Evolutionary conservation across 768 basidiomycete genomes (phyloP).

Genomic region (Coprinopsis marcescibilis): DNA sequence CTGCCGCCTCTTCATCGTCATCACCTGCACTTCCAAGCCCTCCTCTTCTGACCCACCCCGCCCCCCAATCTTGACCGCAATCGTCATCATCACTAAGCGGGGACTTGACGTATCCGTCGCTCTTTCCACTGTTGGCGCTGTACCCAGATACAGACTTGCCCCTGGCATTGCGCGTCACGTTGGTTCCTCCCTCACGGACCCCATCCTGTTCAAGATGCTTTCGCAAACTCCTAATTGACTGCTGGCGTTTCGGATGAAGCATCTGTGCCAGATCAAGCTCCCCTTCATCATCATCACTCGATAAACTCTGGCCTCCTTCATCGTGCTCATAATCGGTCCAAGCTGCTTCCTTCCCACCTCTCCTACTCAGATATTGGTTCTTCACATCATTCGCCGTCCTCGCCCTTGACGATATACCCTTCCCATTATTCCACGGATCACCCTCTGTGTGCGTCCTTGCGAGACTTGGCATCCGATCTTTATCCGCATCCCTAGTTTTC

Average conservation of each 20-base stretch:
- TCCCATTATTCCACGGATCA: slow-evolving; percentile 42
- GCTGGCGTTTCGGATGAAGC: slow-evolving; percentile 66
- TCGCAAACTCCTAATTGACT: slow-evolving; percentile 67
- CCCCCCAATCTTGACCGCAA: slow-evolving; percentile 24
- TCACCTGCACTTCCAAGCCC: slow-evolving; percentile 22
- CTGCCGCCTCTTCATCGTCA: slow-evolving; percentile 25
- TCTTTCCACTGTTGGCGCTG: no score
- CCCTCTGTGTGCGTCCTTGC: slow-evolving; percentile 57
- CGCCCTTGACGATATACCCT: slow-evolving; percentile 13
- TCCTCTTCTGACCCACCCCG: slow-evolving; percentile 20
- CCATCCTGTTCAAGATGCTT: slow-evolving; percentile 39
- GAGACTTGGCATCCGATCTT: slow-evolving; percentile 49
- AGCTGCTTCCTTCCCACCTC: slow-evolving; percentile 17
- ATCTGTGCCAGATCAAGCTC: slow-evolving; percentile 64
- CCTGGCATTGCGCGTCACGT: neutral
- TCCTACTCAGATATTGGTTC: slow-evolving; percentile 27
- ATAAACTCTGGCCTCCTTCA: slow-evolving; percentile 37
- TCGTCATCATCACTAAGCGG: slow-evolving; percentile 17
- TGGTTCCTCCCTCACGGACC: neutral
- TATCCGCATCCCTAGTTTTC: slow-evolving; percentile 13
- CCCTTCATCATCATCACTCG: slow-evolving; percentile 41
- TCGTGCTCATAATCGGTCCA: slow-evolving; percentile 21
- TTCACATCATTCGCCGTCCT: slow-evolving; percentile 5
- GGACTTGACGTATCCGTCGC: slow-evolving; percentile 6
- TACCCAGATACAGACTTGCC: neutral